Evolutionary conservation across 1,284 basidiomycete species (phyloP).

Genomic region (Ganoderma multipileum): DNA sequence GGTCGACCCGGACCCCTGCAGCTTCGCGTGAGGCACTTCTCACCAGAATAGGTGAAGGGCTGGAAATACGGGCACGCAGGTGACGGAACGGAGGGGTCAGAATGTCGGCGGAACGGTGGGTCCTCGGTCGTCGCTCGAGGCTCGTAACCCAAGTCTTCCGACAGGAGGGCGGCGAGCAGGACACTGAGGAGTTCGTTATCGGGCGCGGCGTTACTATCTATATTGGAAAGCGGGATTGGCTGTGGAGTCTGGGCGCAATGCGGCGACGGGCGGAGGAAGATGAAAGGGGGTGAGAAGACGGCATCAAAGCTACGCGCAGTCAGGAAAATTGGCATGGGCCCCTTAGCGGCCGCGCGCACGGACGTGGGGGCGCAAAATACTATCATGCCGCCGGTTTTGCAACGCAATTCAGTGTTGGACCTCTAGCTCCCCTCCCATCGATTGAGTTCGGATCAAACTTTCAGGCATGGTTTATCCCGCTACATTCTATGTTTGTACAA

Average conservation of each 20-base stretch:
- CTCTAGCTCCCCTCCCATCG: too few relatives aligned
- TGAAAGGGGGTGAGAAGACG: conserved; percentile 25
- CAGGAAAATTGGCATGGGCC: conserved; percentile 20
- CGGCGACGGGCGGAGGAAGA: conserved; percentile 19
- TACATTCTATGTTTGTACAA: too few relatives aligned
- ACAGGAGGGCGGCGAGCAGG: background rate
- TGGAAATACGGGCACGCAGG: conserved; percentile 9
- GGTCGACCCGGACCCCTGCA: background rate
- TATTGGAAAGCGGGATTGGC: conserved; percentile 14
- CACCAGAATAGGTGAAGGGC: conserved; percentile 23
- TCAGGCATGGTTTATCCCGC: too few relatives aligned
- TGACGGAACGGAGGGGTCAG: conserved; percentile 13
- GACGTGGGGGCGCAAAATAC: conserved; percentile 3
- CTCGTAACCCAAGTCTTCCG: conserved; percentile 7
- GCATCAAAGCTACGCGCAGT: conserved; percentile 26
- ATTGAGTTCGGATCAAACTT: too few relatives aligned
- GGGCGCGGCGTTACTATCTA: background rate
- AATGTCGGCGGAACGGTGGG: conserved; percentile 28
- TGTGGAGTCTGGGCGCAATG: conserved; percentile 11
- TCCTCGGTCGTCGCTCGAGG: conserved; percentile 25
- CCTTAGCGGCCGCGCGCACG: conserved; percentile 12
- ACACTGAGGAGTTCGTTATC: conserved; percentile 17
- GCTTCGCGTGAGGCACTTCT: conserved; percentile 27
- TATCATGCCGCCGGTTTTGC: too few relatives aligned
- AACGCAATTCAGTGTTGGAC: too few relatives aligned